phyloP scores from a whole-genome alignment of 352 stramenopile genomes.

The Phytopythium sindhum region DNA sequence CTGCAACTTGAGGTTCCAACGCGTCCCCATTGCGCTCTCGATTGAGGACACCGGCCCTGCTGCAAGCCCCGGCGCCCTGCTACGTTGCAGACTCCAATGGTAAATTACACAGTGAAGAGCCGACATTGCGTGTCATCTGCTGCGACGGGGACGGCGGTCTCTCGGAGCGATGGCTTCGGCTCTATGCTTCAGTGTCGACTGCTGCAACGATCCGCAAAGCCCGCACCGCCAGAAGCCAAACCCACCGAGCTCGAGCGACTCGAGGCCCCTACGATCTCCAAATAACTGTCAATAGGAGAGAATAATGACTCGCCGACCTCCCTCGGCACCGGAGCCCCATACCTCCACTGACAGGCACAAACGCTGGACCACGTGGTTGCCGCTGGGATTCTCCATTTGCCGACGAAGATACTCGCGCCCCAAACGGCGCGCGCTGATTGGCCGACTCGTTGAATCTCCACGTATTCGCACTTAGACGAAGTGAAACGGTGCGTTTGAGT shows the following conservation, averaged over 20 bases:
- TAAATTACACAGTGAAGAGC: too few relatives aligned
- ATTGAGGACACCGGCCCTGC: background rate
- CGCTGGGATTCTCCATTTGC: slow-evolving; percentile 1
- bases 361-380: background rate
- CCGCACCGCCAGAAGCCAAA: too few relatives aligned
- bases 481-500: background rate
- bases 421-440: slow-evolving; percentile 19
- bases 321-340: background rate
- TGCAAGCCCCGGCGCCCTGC: too few relatives aligned
- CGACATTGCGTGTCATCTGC: too few relatives aligned
- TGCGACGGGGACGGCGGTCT: too few relatives aligned
- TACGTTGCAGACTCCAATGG: too few relatives aligned
- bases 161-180: too few relatives aligned
- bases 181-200: too few relatives aligned
- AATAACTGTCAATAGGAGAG: background rate
- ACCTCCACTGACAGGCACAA: background rate
- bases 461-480: background rate
- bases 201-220: too few relatives aligned
- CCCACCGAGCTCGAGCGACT: too few relatives aligned
- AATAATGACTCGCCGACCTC: background rate
- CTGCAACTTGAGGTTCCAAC: slow-evolving; percentile 5
- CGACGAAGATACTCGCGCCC: background rate
- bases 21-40: background rate
- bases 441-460: slow-evolving; percentile 26
- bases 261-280: too few relatives aligned